Evolutionary conservation across 1,284 basidiomycete genomes (phyloP).

Genomic region (Stereum hirsutum): DNA sequence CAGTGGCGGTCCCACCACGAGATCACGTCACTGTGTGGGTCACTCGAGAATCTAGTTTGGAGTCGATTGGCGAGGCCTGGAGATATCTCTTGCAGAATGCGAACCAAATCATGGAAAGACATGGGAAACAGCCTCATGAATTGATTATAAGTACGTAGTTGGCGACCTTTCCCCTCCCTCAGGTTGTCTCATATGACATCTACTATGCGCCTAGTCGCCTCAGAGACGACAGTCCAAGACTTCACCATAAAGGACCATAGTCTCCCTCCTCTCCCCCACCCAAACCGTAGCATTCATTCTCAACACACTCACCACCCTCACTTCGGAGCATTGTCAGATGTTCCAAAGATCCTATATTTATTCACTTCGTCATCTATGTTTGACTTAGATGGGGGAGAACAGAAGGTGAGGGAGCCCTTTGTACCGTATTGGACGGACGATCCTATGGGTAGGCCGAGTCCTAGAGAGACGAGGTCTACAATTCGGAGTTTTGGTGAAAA

Average conservation of each 20-base stretch:
- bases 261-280: background rate
- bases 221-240: constrained; percentile 5
- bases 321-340: background rate
- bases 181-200: too few species aligned
- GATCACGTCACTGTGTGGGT: constrained; percentile 6
- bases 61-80: constrained; percentile 3
- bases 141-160: constrained; percentile 3
- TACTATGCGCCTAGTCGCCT: constrained; percentile 8
- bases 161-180: background rate
- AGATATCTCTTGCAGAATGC: constrained; percentile 13
- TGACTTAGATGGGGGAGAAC: too few species aligned
- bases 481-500: constrained; percentile 23
- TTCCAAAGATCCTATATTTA: constrained; percentile 12
- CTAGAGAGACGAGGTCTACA: constrained; percentile 18
- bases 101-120: background rate
- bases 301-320: background rate
- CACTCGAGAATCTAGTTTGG: background rate
- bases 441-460: constrained; percentile 30
- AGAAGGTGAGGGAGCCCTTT: constrained; percentile 5
- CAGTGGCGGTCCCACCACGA: constrained; percentile 30
- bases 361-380: too few species aligned
- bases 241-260: constrained; percentile 7
- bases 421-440: constrained; percentile 14
- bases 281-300: background rate
- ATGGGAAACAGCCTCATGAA: constrained; percentile 4